Evolutionary conservation across 495 filamentous ascomycete genomes (phyloP).

Genomic region (Pyrenula massariospora): DNA sequence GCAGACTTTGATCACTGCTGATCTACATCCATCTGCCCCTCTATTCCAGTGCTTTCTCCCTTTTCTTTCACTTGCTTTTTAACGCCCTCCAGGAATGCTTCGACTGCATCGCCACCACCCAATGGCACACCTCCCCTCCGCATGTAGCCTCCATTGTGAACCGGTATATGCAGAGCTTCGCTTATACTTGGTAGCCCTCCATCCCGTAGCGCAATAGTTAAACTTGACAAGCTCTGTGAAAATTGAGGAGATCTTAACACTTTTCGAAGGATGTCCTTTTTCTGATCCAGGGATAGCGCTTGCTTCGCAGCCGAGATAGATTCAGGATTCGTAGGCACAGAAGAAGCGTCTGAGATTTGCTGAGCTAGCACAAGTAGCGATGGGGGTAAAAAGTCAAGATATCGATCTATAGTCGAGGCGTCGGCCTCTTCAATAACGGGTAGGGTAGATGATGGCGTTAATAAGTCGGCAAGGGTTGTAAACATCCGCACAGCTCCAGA

Average conservation of each 20-base stretch:
- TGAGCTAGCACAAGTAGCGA: conserved; percentile 60
- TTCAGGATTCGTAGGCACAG: conserved; percentile 53
- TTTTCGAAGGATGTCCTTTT: conserved; percentile 66
- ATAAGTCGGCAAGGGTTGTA: conserved; percentile 78
- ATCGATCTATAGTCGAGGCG: conserved; percentile 52
- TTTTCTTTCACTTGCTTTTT: conserved; percentile 55
- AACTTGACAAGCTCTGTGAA: conserved; percentile 66
- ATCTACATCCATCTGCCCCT: neutral
- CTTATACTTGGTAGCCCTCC: conserved; percentile 86
- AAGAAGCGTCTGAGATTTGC: conserved; percentile 43
- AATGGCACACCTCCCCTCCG: conserved; percentile 60
- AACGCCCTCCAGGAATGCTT: conserved; percentile 81
- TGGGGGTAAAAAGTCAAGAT: conserved; percentile 67
- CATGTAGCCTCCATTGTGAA: conserved; percentile 74
- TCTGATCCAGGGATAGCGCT: conserved; percentile 64
- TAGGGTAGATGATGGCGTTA: conserved; percentile 63
- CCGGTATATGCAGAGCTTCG: conserved; percentile 66
- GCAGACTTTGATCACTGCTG: too few species aligned
- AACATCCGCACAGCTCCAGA: conserved; percentile 43
- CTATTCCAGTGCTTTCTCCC: neutral
- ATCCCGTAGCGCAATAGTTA: conserved; percentile 81
- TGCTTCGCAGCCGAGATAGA: conserved; percentile 57
- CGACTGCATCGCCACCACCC: conserved; percentile 80
- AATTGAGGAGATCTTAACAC: conserved; percentile 90
- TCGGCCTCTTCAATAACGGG: conserved; percentile 60